Conservation (phyloP, 2,329 filamentous ascomycete genomes). For the Phaeosphaeria sp. region DNA sequence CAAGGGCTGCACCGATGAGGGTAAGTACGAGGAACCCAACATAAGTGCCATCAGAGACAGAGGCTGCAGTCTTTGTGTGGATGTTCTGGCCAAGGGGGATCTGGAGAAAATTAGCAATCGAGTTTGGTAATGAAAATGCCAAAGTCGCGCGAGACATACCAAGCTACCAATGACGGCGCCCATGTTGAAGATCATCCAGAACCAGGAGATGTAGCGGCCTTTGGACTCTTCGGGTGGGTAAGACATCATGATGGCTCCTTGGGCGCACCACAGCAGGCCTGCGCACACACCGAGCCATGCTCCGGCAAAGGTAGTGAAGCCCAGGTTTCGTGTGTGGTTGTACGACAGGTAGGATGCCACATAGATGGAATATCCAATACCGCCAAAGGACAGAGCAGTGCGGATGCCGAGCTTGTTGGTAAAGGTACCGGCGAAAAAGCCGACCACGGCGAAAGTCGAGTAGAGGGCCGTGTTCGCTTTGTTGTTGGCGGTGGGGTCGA, state of each 20-base stretch:
- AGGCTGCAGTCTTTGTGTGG: constrained; percentile 57
- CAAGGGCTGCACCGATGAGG: constrained; percentile 71
- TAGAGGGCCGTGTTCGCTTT: constrained; percentile 75
- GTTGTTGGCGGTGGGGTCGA: constrained; percentile 63
- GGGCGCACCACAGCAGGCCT: constrained; percentile 80
- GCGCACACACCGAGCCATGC: constrained; percentile 79
- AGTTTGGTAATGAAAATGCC: not conserved
- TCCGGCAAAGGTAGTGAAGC: constrained; percentile 79
- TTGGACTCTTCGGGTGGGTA: constrained; percentile 83
- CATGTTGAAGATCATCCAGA: constrained; percentile 95
- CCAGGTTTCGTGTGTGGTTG: constrained; percentile 70
- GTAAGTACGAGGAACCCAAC: constrained; percentile 88
- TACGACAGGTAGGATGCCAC: constrained; percentile 73
- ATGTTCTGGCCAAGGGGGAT: constrained; percentile 79
- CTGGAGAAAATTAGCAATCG: constrained; percentile 40
- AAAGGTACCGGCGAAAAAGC: constrained; percentile 72
- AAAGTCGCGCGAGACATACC: constrained; percentile 53
- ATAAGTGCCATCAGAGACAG: constrained; percentile 80
- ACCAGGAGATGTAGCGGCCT: constrained; percentile 86
- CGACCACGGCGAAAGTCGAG: constrained; percentile 71
- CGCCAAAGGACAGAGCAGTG: constrained; percentile 72
- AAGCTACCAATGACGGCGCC: constrained; percentile 85
- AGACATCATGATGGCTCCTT: constrained; percentile 87
- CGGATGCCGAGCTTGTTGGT: constrained; percentile 78
- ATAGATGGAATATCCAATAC: constrained; percentile 79